Base-by-base conservation (phyloP, 306 rosid species). In the Hippophae tibetana region DNA sequence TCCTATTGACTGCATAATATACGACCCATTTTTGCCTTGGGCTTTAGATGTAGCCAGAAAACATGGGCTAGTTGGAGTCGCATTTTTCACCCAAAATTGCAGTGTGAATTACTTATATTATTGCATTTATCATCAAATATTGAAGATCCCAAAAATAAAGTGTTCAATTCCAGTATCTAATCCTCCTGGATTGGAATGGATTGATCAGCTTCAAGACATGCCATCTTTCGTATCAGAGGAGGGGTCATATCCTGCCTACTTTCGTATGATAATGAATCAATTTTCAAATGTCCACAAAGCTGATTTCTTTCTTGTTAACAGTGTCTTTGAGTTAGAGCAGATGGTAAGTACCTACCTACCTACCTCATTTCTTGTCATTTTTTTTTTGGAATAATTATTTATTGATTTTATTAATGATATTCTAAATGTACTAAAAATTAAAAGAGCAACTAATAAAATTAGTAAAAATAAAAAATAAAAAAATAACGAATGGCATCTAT, bases 21-120 rank as follows among this genome's bases (percentile, higher is more conserved):
- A 64, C 27, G 74, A 76, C 63, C 68, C 72, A 0, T 25, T 41
- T 1, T 63, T 68, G 70, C 78, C 72, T 9, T 68, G 72, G 78
- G 71, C 59, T 45, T 27, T 68, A 42, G 59, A 68, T 10, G 54
- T 72, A 6, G 75, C 81, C 7, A 47, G 41, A 54, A 42, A 56
- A 5, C 54, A 38, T 7, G 75, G 68, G 12, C 26, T 76, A 3
- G 49, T 42, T 5, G 67, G 57, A 52, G 81, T 71, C 13, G 68
- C 77, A 0, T 52, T 76, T 47, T 71, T 67, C 52, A 68, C 81
- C 6, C 73, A 67, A 40, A 54, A 68, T 0, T 54, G 64, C 13
- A 58, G 65, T 1, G 43, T 64, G 8, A 74, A 50, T 42, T 38
- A 44, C 48, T 13, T 62, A 7, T 42, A 31, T 14, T 62, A 49